Conservation (phyloP, 805 yeast genomes). For the Metschnikowia anglica region DNA sequence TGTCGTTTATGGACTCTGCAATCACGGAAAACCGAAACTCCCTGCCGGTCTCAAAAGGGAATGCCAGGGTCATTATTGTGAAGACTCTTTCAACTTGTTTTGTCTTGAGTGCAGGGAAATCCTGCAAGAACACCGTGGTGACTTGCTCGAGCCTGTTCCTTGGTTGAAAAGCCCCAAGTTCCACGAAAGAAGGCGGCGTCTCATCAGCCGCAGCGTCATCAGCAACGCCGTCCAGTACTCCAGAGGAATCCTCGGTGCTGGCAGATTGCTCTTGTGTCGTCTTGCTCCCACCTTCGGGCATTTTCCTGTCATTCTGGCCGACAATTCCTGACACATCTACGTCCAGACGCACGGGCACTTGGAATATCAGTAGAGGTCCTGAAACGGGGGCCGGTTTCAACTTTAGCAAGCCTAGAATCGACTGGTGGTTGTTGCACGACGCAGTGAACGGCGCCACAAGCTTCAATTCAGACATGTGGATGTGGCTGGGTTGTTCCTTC, state of each 20-base stretch:
- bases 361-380: slow-evolving; percentile 5
- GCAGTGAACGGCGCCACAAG: slow-evolving; percentile 15
- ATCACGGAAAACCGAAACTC: slow-evolving; percentile 36
- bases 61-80: slow-evolving; percentile 18
- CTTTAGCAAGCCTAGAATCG: slow-evolving; percentile 12
- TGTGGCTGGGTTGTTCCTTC: no score
- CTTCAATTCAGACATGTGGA: slow-evolving; percentile 8
- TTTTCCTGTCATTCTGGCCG: slow-evolving; percentile 9
- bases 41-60: slow-evolving; percentile 5
- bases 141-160: slow-evolving; percentile 37
- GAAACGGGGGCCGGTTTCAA: not conserved
- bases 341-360: slow-evolving; percentile 13
- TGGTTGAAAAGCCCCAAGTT: slow-evolving; percentile 32
- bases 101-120: slow-evolving; percentile 33
- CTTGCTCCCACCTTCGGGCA: slow-evolving; percentile 4
- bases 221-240: slow-evolving; percentile 3
- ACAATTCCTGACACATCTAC: slow-evolving; percentile 13
- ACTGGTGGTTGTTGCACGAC: slow-evolving; percentile 9
- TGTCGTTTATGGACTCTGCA: slow-evolving; percentile 27
- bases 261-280: not conserved
- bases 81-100: slow-evolving; percentile 36
- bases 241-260: not conserved
- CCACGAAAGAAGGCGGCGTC: slow-evolving; percentile 23
- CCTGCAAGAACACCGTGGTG: slow-evolving; percentile 31
- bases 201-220: slow-evolving; percentile 19